A percentile compares a stretch with the other conserved stretches of the same genome.
These are phyloP conservation scores for Chlorella sp. DNA, from an alignment of 139 green algal species.

Conservation along the genomic window DNA sequence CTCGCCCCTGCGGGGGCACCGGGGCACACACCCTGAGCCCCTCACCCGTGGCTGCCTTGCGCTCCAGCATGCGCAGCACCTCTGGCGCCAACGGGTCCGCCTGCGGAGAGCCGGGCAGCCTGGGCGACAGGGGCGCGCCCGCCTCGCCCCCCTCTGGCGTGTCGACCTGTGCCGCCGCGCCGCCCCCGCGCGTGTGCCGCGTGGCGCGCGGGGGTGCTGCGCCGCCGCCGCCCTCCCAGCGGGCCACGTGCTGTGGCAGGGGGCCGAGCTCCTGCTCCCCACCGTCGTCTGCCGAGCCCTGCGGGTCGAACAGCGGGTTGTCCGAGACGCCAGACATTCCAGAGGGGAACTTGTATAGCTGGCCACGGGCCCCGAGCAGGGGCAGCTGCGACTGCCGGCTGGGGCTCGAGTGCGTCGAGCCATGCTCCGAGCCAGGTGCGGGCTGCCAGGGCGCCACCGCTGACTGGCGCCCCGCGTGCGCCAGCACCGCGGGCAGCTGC, in stretches of 20 bases:
- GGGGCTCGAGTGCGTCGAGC: slow-evolving; percentile 17
- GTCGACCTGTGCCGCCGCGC: too few species aligned
- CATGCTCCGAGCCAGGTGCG: not conserved
- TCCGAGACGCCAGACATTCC: slow-evolving; percentile 11
- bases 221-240: slow-evolving; percentile 12
- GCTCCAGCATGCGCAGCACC: slow-evolving; percentile 7
- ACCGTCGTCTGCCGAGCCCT: not conserved
- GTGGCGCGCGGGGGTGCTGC: slow-evolving; percentile 12
- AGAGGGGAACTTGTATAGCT: slow-evolving; percentile 13
- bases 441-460: too few species aligned
- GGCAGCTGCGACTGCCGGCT: not conserved
- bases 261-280: too few species aligned
- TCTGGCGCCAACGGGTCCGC: too few species aligned
- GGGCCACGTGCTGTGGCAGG: slow-evolving; percentile 15
- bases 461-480: too few species aligned
- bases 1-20: not conserved
- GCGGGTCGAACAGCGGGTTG: slow-evolving; percentile 16
- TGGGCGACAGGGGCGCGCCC: too few species aligned
- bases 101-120: too few species aligned
- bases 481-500: too few species aligned
- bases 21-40: too few species aligned
- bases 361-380: too few species aligned
- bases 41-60: slow-evolving; percentile 17
- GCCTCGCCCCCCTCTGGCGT: too few species aligned
- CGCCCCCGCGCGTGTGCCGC: too few species aligned